Percentiles rank a stretch among this genome's conserved stretches.
phyloP scores from a whole-genome alignment of 176 grass and related monocot genomes.

The Rhynchospora breviuscula region DNA sequence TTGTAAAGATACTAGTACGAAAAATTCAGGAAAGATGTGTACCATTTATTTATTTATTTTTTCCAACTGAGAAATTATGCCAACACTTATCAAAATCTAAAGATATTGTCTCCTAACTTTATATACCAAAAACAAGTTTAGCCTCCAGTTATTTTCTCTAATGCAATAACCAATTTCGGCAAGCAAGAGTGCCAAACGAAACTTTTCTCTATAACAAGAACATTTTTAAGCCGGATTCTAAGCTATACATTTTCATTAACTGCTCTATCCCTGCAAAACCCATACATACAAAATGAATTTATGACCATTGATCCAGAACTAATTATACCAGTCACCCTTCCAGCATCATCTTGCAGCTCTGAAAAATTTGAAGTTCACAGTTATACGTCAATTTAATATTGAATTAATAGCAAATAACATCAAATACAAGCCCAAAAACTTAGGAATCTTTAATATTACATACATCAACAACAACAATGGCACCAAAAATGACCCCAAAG shows the following conservation, averaged over 20 bases:
- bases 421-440: neutral
- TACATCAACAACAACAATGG: neutral
- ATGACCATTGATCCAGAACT: neutral
- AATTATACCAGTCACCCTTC: neutral
- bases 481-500: constrained; percentile 8
- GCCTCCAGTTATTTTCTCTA: neutral
- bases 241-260: neutral
- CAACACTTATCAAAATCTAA: neutral
- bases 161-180: neutral
- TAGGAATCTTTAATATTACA: constrained; percentile 15
- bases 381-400: neutral
- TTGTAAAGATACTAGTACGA: neutral
- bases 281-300: neutral
- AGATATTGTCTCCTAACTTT: too few relatives aligned
- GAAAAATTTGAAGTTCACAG: constrained; percentile 1
- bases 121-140: too few relatives aligned
- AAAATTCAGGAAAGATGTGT: neutral
- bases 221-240: neutral
- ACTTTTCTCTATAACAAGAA: too few relatives aligned
- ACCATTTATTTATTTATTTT: neutral
- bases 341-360: neutral
- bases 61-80: neutral
- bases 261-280: neutral
- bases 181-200: neutral
- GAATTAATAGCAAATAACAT: neutral